Evolutionary conservation across 257 asterid species (phyloP).

Genomic region (Nemophila menziesii): DNA sequence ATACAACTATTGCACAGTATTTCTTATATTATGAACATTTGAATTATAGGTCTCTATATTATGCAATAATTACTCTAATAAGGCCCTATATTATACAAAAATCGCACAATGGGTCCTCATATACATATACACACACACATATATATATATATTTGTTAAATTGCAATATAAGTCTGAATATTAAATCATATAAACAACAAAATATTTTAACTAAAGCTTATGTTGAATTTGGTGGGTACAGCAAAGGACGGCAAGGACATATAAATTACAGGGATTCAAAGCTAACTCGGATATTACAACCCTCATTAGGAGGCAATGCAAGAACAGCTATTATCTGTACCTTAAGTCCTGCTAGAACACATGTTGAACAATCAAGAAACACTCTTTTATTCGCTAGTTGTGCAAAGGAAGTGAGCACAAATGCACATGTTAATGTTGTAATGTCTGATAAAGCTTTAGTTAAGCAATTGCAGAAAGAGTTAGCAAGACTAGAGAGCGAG

Average conservation of each 20-base stretch:
- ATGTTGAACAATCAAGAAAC: constrained; percentile 95
- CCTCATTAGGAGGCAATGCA: constrained; percentile 97
- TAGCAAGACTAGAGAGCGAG: constrained; percentile 92
- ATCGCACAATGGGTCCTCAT: no score
- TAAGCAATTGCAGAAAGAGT: constrained; percentile 94
- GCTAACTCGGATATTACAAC: constrained; percentile 95
- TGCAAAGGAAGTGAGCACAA: constrained; percentile 96
- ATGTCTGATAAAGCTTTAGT: constrained; percentile 99
- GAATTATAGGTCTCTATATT: no score
- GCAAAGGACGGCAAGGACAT: constrained; percentile 97
- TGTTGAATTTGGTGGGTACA: constrained; percentile 27
- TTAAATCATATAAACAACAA: no score
- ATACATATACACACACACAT: no score
- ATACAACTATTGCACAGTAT: no score
- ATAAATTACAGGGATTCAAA: constrained; percentile 93
- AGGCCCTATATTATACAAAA: no score
- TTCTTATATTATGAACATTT: no score
- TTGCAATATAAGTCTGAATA: no score
- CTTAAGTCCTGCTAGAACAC: constrained; percentile 91
- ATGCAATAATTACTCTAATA: no score
- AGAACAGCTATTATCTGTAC: constrained; percentile 97
- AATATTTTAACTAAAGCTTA: no score
- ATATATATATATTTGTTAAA: no score
- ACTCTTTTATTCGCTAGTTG: constrained; percentile 93
- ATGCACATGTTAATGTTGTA: constrained; percentile 98